Evolutionary conservation across 2,329 filamentous ascomycete species (phyloP).

Genomic region (Fusarium udum): DNA sequence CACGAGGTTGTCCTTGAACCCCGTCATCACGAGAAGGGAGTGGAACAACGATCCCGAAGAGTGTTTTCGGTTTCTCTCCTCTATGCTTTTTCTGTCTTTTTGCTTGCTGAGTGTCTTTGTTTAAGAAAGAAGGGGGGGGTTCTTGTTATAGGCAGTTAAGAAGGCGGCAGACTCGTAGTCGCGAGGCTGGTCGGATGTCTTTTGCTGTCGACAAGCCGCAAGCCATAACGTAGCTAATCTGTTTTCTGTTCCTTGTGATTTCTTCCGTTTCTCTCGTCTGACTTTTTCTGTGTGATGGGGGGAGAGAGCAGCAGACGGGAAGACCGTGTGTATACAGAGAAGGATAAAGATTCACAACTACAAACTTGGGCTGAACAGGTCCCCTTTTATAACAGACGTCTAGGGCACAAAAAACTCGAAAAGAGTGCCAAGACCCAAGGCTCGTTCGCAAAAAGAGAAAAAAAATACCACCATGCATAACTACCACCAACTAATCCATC

Average conservation of each 20-base stretch:
- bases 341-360: slow-evolving; percentile 14
- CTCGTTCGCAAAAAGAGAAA: slow-evolving; percentile 3
- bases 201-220: slow-evolving; percentile 39
- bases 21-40: slow-evolving; percentile 39
- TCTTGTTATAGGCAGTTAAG: slow-evolving; percentile 41
- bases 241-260: slow-evolving; percentile 8
- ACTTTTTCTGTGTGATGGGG: not conserved
- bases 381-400: slow-evolving; percentile 31
- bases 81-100: slow-evolving; percentile 5
- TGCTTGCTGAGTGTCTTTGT: not conserved
- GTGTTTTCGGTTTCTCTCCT: slow-evolving; percentile 7
- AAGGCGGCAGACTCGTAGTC: slow-evolving; percentile 42
- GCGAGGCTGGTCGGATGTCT: slow-evolving; percentile 40
- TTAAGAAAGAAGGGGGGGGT: slow-evolving; percentile 7
- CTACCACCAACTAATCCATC: slow-evolving; percentile 18
- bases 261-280: slow-evolving; percentile 12
- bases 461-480: slow-evolving; percentile 27
- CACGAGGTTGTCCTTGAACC: slow-evolving; percentile 37
- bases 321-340: slow-evolving; percentile 16
- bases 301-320: not conserved
- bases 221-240: slow-evolving; percentile 41
- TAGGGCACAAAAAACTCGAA: slow-evolving; percentile 12
- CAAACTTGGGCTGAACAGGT: slow-evolving; percentile 18
- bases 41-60: slow-evolving; percentile 7
- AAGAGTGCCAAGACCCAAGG: slow-evolving; percentile 24